Evolutionary conservation across 2,329 filamentous ascomycete genomes (phyloP).

Genomic region (Fusarium miscanthi): DNA sequence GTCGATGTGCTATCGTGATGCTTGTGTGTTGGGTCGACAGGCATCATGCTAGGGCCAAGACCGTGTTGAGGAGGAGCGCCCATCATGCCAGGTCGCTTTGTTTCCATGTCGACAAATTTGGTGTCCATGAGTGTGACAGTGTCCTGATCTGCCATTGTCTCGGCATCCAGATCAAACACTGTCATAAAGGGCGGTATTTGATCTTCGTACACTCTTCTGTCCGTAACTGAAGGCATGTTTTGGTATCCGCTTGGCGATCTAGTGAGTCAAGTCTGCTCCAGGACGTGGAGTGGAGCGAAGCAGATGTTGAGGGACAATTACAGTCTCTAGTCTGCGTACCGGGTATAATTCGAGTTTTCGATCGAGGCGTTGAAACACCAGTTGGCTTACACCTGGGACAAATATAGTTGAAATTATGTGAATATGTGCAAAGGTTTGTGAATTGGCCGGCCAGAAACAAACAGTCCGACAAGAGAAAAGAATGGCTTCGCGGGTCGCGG

Average conservation of each 20-base stretch:
- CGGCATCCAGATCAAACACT: conserved; percentile 74
- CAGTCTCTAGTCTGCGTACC: conserved; percentile 7
- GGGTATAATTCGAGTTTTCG: conserved; percentile 12
- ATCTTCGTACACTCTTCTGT: conserved; percentile 72
- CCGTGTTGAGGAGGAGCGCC: conserved; percentile 52
- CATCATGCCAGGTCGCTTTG: conserved; percentile 52
- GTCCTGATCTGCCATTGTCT: conserved; percentile 64
- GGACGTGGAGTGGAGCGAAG: conserved; percentile 2
- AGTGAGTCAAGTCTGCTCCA: not conserved
- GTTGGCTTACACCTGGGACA: conserved; percentile 39
- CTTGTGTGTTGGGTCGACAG: conserved; percentile 68
- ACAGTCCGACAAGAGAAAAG: conserved; percentile 33
- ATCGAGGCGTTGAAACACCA: conserved; percentile 17
- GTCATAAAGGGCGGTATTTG: conserved; percentile 82
- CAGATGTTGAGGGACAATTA: not conserved
- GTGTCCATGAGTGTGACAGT: conserved; percentile 66
- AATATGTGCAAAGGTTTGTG: conserved; percentile 35
- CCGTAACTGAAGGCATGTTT: conserved; percentile 71
- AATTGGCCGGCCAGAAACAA: conserved; percentile 17
- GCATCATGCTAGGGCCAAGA: conserved; percentile 55
- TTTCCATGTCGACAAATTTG: conserved; percentile 62
- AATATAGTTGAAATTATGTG: conserved; percentile 38
- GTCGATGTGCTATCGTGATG: conserved; percentile 83
- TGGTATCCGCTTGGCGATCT: conserved; percentile 10
- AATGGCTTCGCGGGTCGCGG: conserved; percentile 37